These are phyloP conservation scores for Heterobasidion irregulare DNA, from an alignment of 1,284 basidiomycete species.

Conservation along the genomic window DNA sequence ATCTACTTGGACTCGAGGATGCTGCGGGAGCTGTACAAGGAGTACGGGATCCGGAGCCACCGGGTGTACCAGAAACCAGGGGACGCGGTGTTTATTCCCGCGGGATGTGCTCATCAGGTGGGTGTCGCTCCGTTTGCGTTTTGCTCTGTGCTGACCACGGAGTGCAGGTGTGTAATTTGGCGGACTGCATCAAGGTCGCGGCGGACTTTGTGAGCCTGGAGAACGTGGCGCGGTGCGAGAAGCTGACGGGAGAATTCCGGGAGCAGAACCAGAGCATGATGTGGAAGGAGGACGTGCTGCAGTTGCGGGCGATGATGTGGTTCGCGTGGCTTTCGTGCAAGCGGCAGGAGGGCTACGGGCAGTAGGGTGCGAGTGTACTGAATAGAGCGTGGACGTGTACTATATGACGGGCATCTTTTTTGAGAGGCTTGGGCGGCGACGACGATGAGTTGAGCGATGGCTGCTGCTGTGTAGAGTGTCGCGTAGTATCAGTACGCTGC, in stretches of 20 bases:
- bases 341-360: slow-evolving; percentile 28
- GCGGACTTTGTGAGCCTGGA: slow-evolving; percentile 93
- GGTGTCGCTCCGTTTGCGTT: slow-evolving; percentile 16
- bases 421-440: too few species aligned
- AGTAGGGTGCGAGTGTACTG: not conserved
- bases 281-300: slow-evolving; percentile 94
- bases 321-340: slow-evolving; percentile 76
- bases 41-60: slow-evolving; percentile 69
- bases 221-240: slow-evolving; percentile 80
- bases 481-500: too few species aligned
- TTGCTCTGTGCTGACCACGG: not conserved
- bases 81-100: slow-evolving; percentile 94
- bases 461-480: too few species aligned
- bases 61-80: slow-evolving; percentile 85
- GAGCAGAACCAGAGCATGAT: slow-evolving; percentile 77
- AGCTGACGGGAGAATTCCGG: slow-evolving; percentile 82
- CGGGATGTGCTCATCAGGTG: slow-evolving; percentile 92
- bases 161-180: slow-evolving; percentile 42
- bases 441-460: too few species aligned
- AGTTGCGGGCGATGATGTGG: slow-evolving; percentile 91
- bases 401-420: too few species aligned
- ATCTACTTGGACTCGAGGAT: slow-evolving; percentile 76
- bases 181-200: slow-evolving; percentile 95
- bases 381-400: not conserved
- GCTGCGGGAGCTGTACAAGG: slow-evolving; percentile 60